Evolutionary conservation across 345 rosid genomes (phyloP).

Genomic region (Eucalyptus paniculata): DNA sequence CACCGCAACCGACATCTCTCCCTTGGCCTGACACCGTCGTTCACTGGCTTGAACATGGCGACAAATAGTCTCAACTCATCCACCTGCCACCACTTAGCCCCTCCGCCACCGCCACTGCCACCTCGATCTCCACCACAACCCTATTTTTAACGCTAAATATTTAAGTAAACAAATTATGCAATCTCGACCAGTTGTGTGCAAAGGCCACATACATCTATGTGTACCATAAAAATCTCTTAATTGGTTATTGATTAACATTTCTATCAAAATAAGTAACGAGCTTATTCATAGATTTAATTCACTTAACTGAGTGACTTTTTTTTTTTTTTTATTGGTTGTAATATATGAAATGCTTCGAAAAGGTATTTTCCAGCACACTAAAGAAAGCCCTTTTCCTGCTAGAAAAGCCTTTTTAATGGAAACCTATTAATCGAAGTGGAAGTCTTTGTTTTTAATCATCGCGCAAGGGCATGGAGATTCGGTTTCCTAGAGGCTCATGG

Average conservation of each 20-base stretch:
- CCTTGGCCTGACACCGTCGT: not conserved
- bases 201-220: not conserved
- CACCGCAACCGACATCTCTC: not conserved
- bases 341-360: too few species aligned
- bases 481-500: too few species aligned
- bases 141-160: too few species aligned
- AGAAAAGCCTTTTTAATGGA: too few species aligned
- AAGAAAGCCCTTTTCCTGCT: too few species aligned
- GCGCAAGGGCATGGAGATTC: too few species aligned
- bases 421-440: too few species aligned
- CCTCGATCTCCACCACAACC: not conserved
- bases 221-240: not conserved
- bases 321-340: too few species aligned
- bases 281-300: too few species aligned
- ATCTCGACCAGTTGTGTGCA: not conserved
- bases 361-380: too few species aligned
- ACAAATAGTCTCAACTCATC: not conserved
- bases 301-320: too few species aligned
- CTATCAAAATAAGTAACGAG: not conserved
- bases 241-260: not conserved
- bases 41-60: not conserved
- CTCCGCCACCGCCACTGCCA: not conserved
- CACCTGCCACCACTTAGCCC: not conserved
- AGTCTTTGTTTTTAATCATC: too few species aligned
- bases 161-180: not conserved